These are phyloP conservation scores for Allodekkera sacchari DNA, from an alignment of 805 yeast genomes.

Conservation along the genomic window DNA sequence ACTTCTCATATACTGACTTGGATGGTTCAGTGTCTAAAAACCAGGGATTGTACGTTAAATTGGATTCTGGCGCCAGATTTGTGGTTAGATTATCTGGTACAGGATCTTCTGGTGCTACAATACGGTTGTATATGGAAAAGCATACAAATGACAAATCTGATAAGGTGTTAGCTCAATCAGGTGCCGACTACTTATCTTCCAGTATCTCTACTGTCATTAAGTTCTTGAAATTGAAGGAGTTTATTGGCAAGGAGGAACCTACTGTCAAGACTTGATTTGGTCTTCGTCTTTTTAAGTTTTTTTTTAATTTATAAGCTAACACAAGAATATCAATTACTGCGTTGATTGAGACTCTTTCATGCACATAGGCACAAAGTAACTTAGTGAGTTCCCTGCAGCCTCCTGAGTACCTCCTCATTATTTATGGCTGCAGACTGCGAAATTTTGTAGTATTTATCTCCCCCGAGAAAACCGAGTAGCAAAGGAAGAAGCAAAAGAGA, in stretches of 20 bases:
- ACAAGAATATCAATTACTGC: too few species aligned
- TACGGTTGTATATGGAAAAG: conserved; percentile 83
- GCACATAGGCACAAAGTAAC: background rate
- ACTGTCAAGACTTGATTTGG: conserved; percentile 66
- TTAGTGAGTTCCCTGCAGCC: conserved; percentile 7
- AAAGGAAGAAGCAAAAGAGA: conserved; percentile 75
- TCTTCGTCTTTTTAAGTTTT: background rate
- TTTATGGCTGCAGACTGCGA: conserved; percentile 12
- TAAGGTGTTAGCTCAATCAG: conserved; percentile 35
- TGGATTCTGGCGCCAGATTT: conserved; percentile 74
- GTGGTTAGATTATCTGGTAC: conserved; percentile 93
- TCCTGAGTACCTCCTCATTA: conserved; percentile 17
- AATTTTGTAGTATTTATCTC: conserved; percentile 34
- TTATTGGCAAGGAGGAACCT: conserved; percentile 76
- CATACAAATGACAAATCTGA: conserved; percentile 54
- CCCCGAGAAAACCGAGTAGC: conserved; percentile 56
- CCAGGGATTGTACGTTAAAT: conserved; percentile 84
- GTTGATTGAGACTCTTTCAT: background rate
- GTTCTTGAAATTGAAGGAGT: conserved; percentile 64
- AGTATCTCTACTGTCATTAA: conserved; percentile 57
- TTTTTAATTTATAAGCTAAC: background rate
- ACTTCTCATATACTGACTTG: conserved; percentile 86
- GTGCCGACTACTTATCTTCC: conserved; percentile 58
- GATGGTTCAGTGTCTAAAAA: conserved; percentile 84
- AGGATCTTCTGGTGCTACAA: conserved; percentile 96